Evolutionary conservation across 2,329 filamentous ascomycete genomes (phyloP), one percentile per base, ranked within the genome.

Genomic region (Daldinia sp.): DNA sequence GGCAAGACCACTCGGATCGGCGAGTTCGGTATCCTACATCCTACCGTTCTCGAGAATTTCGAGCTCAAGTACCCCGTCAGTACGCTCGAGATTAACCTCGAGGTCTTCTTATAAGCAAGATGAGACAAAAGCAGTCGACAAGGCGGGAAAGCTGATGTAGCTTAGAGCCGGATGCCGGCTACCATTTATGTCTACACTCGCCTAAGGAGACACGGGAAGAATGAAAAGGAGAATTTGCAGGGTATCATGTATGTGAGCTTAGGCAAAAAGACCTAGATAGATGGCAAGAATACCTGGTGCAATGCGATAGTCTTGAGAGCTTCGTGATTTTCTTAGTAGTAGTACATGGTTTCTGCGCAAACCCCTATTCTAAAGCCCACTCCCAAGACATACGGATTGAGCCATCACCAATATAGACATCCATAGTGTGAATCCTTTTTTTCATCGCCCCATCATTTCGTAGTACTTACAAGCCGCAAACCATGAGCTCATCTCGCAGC

Each of bases 11-110:
- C 85, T 63, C 85, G 89, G 53, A 91, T 99, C 72, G 95, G 95
- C 73, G 88, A 92, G 77, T 95, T 99, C 75, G 95, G 95, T 72
- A 94, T 99, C 70, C 79, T 99, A 75, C 94, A 99, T 78, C 96
- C 95, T 41, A 90, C 88, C 4, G 95, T 98, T 68, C 82, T 98
- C 73, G 93, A 97, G 76, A 95, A 96, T 73, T 68, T 74, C 64
- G 66, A 69, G 57, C 63, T 72, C 58, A 69, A 65, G 57, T 94
- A 94, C 82, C 94, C 95, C 39, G 93, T 96, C 72, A 97, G 93
- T 80, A 93, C 92, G 41, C 80, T 99, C 70, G 95, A 99, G 82
- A 86, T 99, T 76, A 97, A 98, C 79, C 86, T 98, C 29, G 94
- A 98, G 80, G 87, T 91, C 69, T 96, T 99, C 85, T 83, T 97